Conservation (phyloP, 148 eudicot genomes). For the Rhododendron mucronatum region DNA sequence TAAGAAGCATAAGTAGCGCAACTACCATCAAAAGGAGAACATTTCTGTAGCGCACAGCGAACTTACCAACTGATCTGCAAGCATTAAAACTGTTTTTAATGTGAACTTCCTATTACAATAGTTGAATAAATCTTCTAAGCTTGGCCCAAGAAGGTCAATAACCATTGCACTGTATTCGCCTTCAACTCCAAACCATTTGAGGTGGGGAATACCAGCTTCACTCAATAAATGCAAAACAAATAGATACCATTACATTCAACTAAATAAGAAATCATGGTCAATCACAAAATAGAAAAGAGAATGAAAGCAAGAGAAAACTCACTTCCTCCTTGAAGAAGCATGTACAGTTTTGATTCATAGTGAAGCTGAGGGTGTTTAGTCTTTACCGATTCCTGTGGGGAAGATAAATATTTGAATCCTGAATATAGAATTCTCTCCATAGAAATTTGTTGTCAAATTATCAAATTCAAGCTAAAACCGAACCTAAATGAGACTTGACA, state of each 20-base stretch:
- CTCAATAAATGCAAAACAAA: neutral
- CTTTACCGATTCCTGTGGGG: constrained; percentile 16
- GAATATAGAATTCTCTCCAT: neutral
- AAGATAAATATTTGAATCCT: neutral
- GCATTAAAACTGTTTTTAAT: constrained; percentile 74
- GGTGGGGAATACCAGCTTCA: constrained; percentile 68
- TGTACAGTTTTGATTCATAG: constrained; percentile 26
- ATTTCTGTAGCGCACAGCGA: neutral
- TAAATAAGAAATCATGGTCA: neutral
- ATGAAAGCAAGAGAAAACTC: constrained; percentile 3
- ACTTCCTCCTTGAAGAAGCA: constrained; percentile 31
- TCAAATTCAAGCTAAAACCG: neutral
- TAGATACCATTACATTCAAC: neutral
- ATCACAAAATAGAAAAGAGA: neutral
- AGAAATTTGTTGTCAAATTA: neutral
- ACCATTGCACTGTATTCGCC: constrained; percentile 68
- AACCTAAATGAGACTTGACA: neutral
- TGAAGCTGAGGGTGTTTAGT: constrained; percentile 35
- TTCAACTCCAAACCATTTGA: constrained; percentile 70
- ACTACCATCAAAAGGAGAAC: neutral
- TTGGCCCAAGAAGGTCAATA: constrained; percentile 78
- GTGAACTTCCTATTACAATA: constrained; percentile 67
- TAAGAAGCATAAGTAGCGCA: neutral
- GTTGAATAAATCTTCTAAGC: constrained; percentile 64
- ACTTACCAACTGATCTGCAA: constrained; percentile 67